Base-by-base conservation (phyloP, 208 protist species). In the Crithidia sp. region DNA sequence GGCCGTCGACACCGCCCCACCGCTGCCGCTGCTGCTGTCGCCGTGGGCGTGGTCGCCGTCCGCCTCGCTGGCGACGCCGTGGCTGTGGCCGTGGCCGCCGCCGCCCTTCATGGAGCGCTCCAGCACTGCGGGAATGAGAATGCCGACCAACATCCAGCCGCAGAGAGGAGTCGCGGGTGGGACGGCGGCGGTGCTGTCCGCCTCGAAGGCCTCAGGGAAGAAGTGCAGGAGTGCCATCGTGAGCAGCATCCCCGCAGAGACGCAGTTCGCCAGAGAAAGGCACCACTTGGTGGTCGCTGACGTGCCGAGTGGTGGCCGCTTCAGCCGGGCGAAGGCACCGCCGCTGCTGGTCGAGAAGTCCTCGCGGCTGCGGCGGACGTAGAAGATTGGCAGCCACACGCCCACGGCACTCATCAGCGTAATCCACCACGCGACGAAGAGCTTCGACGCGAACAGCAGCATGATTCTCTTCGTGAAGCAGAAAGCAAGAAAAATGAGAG, bases 181-280 rank as follows among this genome's bases (percentile, higher is more conserved):
- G 36, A 10, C 28, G 14, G 45, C 19, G 9, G 50, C 61, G 0
- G 69, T n/a, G 2, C 47, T 64, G 7, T 43, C 58, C 5, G 44
- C 61, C 40, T 68, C 73, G 49, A 87, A 73, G 0, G 85, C 68
- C 60, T 80, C 63, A 0, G 85, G 84, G 56, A 92, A 79, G 52
- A 91, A 88, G 66, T 95, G 87, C 12, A 81, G 19, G 9, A 92
- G 57, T 7, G 87, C 81, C 67, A 87, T 90, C 10, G 86, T 72
- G 39, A 92, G 68, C 19, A 95, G 74, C 87, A 91, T 92, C 7
- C 87, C 86, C 2, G 83, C 85, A 5, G 87, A 89, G 43, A 87
- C 71, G 66, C 80, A 88, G 78, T 92, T 91, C 7, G 84, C 81
- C 16, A 92, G 45, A 0, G 90, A 91, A 9, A 95, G 71, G 7